phyloP scores from a whole-genome alignment of 768 basidiomycete genomes.

The Russula foetens region DNA sequence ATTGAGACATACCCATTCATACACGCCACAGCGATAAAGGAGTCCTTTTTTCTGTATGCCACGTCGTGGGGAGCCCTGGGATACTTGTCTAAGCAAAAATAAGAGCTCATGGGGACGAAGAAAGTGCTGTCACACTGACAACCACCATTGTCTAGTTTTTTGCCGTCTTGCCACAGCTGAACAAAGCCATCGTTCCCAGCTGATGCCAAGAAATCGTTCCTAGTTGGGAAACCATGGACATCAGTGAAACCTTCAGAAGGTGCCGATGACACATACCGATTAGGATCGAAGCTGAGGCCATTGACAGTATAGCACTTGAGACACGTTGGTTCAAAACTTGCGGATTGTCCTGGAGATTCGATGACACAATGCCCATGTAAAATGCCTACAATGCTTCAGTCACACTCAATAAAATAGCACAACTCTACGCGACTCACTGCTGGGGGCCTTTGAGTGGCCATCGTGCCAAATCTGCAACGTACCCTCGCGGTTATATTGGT shows the following conservation, averaged over 20 bases:
- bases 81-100: constrained; percentile 6
- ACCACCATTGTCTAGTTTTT: neutral
- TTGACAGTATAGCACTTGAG: constrained; percentile 17
- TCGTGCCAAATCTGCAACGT: constrained; percentile 16
- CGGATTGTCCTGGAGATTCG: neutral
- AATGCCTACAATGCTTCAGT: constrained; percentile 4
- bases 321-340: neutral
- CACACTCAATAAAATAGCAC: neutral
- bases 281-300: constrained; percentile 18
- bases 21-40: constrained; percentile 12
- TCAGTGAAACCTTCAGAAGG: neutral
- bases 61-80: constrained; percentile 12
- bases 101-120: neutral
- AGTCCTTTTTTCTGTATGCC: constrained; percentile 8
- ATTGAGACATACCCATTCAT: constrained; percentile 12
- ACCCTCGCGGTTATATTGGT: constrained; percentile 11
- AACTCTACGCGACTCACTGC: neutral
- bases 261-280: neutral
- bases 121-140: neutral
- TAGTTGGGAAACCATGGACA: neutral
- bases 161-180: constrained; percentile 11
- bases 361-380: constrained; percentile 14
- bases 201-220: constrained; percentile 10
- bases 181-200: constrained; percentile 14
- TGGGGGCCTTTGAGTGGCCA: neutral